Conservation (phyloP, 2,329 filamentous ascomycete species). For the Lachnellula occidentalis region DNA sequence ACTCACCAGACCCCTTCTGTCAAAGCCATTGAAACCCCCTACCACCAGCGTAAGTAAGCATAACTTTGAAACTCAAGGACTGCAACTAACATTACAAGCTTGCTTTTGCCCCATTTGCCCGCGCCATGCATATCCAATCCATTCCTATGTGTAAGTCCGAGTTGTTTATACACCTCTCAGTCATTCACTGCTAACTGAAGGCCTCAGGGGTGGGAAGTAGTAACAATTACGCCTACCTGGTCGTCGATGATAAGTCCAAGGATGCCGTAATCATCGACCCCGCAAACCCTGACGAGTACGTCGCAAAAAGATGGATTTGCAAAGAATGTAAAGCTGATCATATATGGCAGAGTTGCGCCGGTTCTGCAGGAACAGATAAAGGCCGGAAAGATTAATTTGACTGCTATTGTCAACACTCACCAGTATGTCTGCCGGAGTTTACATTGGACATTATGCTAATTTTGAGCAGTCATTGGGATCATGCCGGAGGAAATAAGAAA, state of each 20-base stretch:
- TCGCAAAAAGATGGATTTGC: constrained; percentile 4
- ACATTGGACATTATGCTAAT: constrained; percentile 5
- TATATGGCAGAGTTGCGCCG: constrained; percentile 47
- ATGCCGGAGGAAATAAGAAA: constrained; percentile 85
- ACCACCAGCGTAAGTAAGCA: constrained; percentile 17
- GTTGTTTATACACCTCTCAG: constrained; percentile 6
- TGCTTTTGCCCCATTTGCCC: constrained; percentile 10
- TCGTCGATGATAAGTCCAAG: constrained; percentile 71
- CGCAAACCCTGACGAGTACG: constrained; percentile 71
- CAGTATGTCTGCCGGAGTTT: constrained; percentile 58
- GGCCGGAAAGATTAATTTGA: constrained; percentile 71
- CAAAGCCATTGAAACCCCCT: constrained; percentile 9
- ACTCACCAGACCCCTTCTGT: constrained; percentile 13
- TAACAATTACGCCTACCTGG: constrained; percentile 83
- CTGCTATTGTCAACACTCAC: constrained; percentile 91
- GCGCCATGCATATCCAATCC: constrained; percentile 75
- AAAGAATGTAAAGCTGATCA: constrained; percentile 3
- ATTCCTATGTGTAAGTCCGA: constrained; percentile 76
- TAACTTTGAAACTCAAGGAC: background rate
- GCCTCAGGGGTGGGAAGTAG: constrained; percentile 64
- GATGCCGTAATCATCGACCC: constrained; percentile 77
- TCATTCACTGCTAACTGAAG: constrained; percentile 8
- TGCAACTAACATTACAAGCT: constrained; percentile 13
- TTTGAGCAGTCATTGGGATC: constrained; percentile 75
- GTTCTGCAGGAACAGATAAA: constrained; percentile 68